A percentile compares a stretch with the other conserved stretches of the same genome.
Evolutionary conservation across 495 filamentous ascomycete genomes (phyloP).

Genomic region (Aspergillus haitiensis): DNA sequence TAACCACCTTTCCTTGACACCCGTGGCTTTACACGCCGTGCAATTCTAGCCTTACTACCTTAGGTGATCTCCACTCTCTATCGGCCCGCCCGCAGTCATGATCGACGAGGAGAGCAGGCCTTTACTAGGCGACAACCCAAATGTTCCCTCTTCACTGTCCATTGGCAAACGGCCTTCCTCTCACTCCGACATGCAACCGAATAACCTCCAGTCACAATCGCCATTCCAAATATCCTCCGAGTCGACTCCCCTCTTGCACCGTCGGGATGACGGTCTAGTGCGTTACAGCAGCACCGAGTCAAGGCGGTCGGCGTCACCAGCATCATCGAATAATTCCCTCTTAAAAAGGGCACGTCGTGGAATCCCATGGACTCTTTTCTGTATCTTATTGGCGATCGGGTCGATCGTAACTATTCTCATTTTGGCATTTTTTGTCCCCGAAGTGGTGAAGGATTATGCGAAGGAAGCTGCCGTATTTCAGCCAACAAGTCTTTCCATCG

Average conservation of each 20-base stretch:
- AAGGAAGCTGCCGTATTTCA: constrained; percentile 78
- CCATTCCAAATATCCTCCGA: constrained; percentile 43
- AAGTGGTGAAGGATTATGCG: constrained; percentile 78
- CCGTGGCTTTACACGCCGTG: too few relatives aligned
- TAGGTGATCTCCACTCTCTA: not conserved
- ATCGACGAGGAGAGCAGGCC: constrained; percentile 38
- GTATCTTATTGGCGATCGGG: constrained; percentile 54
- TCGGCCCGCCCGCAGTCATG: constrained; percentile 30
- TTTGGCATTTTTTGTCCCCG: constrained; percentile 77
- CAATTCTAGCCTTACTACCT: too few relatives aligned
- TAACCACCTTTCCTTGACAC: too few relatives aligned
- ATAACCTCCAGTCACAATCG: constrained; percentile 9
- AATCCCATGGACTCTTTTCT: constrained; percentile 57
- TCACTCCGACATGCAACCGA: constrained; percentile 11
- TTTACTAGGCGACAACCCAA: constrained; percentile 31
- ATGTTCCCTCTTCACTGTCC: constrained; percentile 19
- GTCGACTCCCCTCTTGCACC: constrained; percentile 46
- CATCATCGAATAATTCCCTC: constrained; percentile 18
- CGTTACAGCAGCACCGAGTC: constrained; percentile 37
- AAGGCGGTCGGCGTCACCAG: constrained; percentile 24
- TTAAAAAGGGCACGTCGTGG: constrained; percentile 31
- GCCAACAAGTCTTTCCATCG: constrained; percentile 76
- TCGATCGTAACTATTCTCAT: constrained; percentile 52
- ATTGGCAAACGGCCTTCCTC: constrained; percentile 9
- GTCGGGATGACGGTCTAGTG: constrained; percentile 36